These are phyloP conservation scores for Lepidium africanum DNA, from an alignment of 345 rosid genomes.

Conservation along the genomic window DNA sequence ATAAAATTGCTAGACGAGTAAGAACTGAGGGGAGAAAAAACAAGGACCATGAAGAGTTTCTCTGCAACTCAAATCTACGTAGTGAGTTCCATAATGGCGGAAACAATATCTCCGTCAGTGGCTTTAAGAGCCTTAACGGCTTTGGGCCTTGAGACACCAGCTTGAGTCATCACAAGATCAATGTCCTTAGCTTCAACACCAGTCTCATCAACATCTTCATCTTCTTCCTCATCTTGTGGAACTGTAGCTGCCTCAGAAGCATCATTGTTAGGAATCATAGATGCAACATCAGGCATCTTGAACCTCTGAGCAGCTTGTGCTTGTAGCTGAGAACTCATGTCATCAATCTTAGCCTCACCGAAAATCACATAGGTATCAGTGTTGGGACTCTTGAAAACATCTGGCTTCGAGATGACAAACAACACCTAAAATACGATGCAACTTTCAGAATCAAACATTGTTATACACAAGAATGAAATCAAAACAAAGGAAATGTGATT, in stretches of 20 bases:
- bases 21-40: not conserved
- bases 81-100: constrained; percentile 95
- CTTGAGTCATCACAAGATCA: constrained; percentile 88
- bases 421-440: constrained; percentile 38
- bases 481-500: not conserved
- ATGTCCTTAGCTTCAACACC: constrained; percentile 78
- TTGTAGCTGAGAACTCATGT: constrained; percentile 79
- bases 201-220: constrained; percentile 72
- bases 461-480: not conserved
- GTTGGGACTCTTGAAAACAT: constrained; percentile 83
- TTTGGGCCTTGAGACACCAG: constrained; percentile 60
- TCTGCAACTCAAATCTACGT: constrained; percentile 29
- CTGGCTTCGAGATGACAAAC: constrained; percentile 84
- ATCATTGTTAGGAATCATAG: constrained; percentile 57
- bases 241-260: constrained; percentile 32
- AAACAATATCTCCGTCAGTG: constrained; percentile 67
- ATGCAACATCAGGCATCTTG: constrained; percentile 74
- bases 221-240: constrained; percentile 58
- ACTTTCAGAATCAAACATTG: not conserved
- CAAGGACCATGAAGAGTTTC: not conserved
- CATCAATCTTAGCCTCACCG: constrained; percentile 65
- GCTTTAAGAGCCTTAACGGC: constrained; percentile 79
- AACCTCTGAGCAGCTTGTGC: constrained; percentile 94
- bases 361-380: constrained; percentile 79
- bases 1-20: not conserved